A percentile compares a stretch with the other conserved stretches of the same genome.
phyloP scores from a whole-genome alignment of 441 rosid genomes.

The Rhodomyrtus psidioides region DNA sequence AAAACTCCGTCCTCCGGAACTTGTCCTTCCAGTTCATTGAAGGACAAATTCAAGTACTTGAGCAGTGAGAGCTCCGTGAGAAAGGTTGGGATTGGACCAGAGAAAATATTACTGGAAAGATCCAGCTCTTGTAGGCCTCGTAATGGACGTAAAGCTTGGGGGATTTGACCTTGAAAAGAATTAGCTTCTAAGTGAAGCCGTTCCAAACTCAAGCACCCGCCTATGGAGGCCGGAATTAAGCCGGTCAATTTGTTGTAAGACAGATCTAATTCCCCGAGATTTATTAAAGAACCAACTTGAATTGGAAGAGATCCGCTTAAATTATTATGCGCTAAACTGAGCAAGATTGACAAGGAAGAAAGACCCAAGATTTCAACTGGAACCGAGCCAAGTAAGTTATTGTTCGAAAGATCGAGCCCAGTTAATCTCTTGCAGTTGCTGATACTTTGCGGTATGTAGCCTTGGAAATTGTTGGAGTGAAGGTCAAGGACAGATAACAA shows the following conservation, averaged over 20 bases:
- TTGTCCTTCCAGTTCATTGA: not conserved
- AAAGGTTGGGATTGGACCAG: not conserved
- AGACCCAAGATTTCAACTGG: not conserved
- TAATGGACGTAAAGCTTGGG: not conserved
- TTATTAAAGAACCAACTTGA: not conserved
- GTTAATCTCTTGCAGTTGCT: not conserved
- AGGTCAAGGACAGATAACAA: accelerated
- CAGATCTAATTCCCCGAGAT: not conserved
- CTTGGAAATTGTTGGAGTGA: not conserved
- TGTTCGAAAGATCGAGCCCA: not conserved
- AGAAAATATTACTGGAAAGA: not conserved
- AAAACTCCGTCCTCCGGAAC: not conserved
- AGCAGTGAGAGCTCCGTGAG: not conserved
- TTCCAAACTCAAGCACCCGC: not conserved
- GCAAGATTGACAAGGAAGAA: not conserved
- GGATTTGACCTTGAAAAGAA: not conserved
- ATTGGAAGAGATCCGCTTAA: not conserved
- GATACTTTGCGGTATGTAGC: not conserved
- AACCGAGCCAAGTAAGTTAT: not conserved
- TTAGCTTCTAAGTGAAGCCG: not conserved
- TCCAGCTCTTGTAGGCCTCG: not conserved
- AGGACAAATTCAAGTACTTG: not conserved
- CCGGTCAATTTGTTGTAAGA: not conserved
- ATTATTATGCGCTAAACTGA: not conserved
- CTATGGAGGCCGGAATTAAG: not conserved